A percentile compares a stretch with the other conserved stretches of the same genome.
Conservation (phyloP, 164 flowering plant genomes). For the Tetracentron sinense region DNA sequence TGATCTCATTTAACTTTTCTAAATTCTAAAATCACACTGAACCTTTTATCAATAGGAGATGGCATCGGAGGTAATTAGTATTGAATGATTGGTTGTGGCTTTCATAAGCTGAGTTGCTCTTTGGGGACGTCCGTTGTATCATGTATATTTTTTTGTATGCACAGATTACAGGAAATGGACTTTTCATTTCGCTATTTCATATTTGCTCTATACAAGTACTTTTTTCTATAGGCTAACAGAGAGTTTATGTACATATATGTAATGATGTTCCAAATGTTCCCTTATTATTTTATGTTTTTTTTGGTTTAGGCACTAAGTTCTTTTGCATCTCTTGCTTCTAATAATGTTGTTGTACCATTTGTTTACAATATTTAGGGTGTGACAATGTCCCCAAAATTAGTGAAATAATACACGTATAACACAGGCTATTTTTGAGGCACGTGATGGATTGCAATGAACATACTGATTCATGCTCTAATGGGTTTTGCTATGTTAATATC, state of each 20-base stretch:
- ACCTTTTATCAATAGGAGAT: constrained; percentile 9
- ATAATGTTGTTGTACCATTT: too few species aligned
- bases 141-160: constrained; percentile 26
- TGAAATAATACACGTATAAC: too few species aligned
- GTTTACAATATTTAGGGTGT: too few species aligned
- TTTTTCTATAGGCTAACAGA: constrained; percentile 5
- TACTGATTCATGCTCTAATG: too few species aligned
- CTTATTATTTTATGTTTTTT: too few species aligned
- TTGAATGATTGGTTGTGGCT: constrained; percentile 7
- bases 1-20: constrained; percentile 19
- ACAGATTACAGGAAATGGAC: constrained; percentile 19
- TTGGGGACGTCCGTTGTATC: constrained; percentile 7
- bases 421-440: too few species aligned
- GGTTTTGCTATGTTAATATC: too few species aligned
- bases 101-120: constrained; percentile 8
- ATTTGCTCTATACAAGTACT: constrained; percentile 17
- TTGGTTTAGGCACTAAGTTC: too few species aligned
- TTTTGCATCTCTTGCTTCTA: too few species aligned
- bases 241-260: constrained; percentile 23
- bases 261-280: constrained; percentile 10
- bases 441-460: too few species aligned
- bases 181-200: constrained; percentile 8
- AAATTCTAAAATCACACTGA: constrained; percentile 18
- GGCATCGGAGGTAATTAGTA: not conserved
- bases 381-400: too few species aligned